Percentiles rank a stretch among this genome's conserved stretches.
Evolutionary conservation across 495 filamentous ascomycete species (phyloP).

Genomic region (Neurospora africana): DNA sequence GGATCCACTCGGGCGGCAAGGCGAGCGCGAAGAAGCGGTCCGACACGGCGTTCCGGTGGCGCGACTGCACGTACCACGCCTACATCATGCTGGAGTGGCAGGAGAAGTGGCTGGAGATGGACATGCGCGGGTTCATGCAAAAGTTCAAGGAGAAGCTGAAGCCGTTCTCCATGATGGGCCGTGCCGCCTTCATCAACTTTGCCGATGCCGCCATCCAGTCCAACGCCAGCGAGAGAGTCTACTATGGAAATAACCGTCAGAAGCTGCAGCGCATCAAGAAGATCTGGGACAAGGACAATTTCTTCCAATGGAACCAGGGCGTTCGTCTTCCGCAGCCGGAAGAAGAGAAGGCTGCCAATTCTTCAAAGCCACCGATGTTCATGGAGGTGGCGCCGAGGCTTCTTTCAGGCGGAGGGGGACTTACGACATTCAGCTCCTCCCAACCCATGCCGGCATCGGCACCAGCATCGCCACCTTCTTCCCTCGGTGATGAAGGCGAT

Average conservation of each 20-base stretch:
- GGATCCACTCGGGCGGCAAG: constrained; percentile 5
- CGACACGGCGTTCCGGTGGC: constrained; percentile 17
- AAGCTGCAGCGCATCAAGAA: not conserved
- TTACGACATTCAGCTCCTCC: not conserved
- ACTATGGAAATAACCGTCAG: not conserved
- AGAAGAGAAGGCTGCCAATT: not conserved
- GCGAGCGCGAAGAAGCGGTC: constrained; percentile 1
- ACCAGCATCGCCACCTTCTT: not conserved
- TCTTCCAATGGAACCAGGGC: not conserved
- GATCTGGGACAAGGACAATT: not conserved
- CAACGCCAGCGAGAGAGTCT: not conserved
- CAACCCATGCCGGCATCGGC: not conserved
- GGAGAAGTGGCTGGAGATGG: constrained; percentile 19
- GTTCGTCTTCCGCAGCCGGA: constrained; percentile 10
- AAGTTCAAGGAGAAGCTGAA: constrained; percentile 11
- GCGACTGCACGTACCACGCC: constrained; percentile 12
- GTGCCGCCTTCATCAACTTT: not conserved
- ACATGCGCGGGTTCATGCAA: constrained; percentile 15
- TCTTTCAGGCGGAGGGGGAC: not conserved
- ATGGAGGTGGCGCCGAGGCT: not conserved
- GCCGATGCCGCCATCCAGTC: not conserved
- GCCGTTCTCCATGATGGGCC: not conserved
- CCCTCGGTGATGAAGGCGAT: not conserved
- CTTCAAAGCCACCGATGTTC: not conserved
- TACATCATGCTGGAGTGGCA: constrained; percentile 19